A percentile compares a stretch with the other conserved stretches of the same genome.
Evolutionary conservation across 2,329 filamentous ascomycete genomes (phyloP).

Genomic region (Dothistroma pini): DNA sequence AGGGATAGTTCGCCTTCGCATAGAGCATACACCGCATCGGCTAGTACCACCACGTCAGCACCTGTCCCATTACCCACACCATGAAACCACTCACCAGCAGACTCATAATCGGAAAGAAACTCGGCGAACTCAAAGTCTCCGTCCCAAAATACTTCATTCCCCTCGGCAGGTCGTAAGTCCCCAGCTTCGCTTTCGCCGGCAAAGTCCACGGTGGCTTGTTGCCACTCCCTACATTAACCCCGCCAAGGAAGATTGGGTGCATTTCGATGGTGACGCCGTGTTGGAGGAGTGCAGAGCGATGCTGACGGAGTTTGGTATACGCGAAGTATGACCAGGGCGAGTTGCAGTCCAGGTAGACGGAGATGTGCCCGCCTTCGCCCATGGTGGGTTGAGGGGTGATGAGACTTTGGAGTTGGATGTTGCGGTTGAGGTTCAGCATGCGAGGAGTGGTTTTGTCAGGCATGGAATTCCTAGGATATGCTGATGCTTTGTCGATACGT

Average conservation of each 20-base stretch:
- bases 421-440: neutral
- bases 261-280: constrained; percentile 38
- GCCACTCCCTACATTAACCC: constrained; percentile 43
- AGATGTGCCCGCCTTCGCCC: constrained; percentile 49
- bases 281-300: constrained; percentile 11
- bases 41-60: neutral
- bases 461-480: neutral
- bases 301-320: constrained; percentile 14
- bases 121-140: constrained; percentile 38
- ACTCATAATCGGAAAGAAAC: constrained; percentile 54
- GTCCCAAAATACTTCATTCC: constrained; percentile 45
- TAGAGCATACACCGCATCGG: constrained; percentile 49
- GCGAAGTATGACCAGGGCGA: constrained; percentile 16
- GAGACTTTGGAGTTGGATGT: neutral
- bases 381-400: constrained; percentile 5
- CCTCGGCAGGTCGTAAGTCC: constrained; percentile 47
- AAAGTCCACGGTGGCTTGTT: constrained; percentile 73
- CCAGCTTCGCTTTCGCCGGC: constrained; percentile 63
- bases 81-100: constrained; percentile 37
- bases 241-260: constrained; percentile 64
- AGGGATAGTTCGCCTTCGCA: constrained; percentile 58
- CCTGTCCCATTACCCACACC: neutral
- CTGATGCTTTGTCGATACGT: neutral
- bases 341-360: constrained; percentile 62
- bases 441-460: too few relatives aligned